These are phyloP conservation scores for Gossypium trilobum DNA, from an alignment of 441 rosid species.

Conservation along the genomic window DNA sequence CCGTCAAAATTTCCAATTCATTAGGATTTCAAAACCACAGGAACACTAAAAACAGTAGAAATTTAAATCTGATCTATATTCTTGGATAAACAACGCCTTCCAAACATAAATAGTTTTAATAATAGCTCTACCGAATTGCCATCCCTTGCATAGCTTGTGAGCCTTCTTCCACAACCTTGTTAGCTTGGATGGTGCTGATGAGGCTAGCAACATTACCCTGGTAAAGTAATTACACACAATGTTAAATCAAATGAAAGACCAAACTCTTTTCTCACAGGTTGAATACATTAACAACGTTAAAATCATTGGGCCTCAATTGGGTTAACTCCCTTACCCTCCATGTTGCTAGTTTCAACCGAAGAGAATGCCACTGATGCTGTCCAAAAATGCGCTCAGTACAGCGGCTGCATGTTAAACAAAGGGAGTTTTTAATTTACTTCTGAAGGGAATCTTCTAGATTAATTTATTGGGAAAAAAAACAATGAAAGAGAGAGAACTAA, in stretches of 20 bases:
- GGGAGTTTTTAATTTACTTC: not conserved
- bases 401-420: slow-evolving; percentile 39
- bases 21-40: slow-evolving; percentile 1
- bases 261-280: not conserved
- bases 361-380: slow-evolving; percentile 63
- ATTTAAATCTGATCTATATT: not conserved
- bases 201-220: slow-evolving; percentile 68
- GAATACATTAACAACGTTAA: not conserved
- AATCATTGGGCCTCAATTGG: not conserved
- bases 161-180: slow-evolving; percentile 75
- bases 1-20: slow-evolving; percentile 16
- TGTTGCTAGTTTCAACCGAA: slow-evolving; percentile 61
- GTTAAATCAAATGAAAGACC: not conserved
- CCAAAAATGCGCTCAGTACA: slow-evolving; percentile 75
- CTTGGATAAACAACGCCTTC: not conserved
- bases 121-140: slow-evolving; percentile 36
- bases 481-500: not conserved
- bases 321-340: slow-evolving; percentile 61
- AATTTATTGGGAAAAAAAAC: not conserved
- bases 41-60: not conserved
- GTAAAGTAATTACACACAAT: slow-evolving; percentile 7
- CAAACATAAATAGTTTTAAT: not conserved
- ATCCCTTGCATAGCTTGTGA: slow-evolving; percentile 65
- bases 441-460: not conserved
- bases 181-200: slow-evolving; percentile 74